Base-by-base conservation (phyloP, 176 grass and related monocot genomes). In the Aegilops bicornis region DNA sequence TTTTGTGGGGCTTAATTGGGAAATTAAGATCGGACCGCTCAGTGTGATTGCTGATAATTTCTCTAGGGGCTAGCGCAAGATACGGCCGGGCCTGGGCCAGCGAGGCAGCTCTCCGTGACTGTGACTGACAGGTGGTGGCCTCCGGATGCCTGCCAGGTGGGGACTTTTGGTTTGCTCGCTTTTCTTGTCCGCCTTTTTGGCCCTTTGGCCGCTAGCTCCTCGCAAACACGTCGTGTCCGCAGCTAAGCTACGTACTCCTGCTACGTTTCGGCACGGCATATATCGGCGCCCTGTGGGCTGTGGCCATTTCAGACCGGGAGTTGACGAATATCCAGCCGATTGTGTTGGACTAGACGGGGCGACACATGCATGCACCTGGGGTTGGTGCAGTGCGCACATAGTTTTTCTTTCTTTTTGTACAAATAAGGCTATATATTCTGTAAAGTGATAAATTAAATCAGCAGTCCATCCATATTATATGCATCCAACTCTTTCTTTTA, bases 301-400 rank as follows among this genome's bases (percentile, higher is more conserved):
- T 64, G 43, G 43, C 64, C 40, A 71, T 85, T 91, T 91, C 89
- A 85, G 50, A 88, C 82, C 59, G 0, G 50, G 50, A 17, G 1
- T 91, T 91, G 86, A 85, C 89, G 81, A 88, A 72, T 22, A 37
- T 84, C 64, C 27, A 40, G 50, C 15, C 25, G 84, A 8, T 22
- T 64, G 63, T 24, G 76, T 69, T 59, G 19, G 19, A 20, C 19
- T 80, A 36, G 47, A 31, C 17, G 13, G 69, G 25, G 10, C 27
- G 39, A 7, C 48, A 36, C 45, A 77, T 81, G 89, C 85, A 88
- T 81, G 85, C 86, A 84, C 77, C 81, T 63, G 29, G 65, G 24
- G 35, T 52, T 84, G 68, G 67, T 83, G 50, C 50, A 5, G 50
- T 19, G 74, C 58, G 50, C 43, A 59, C 22, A 59, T 22, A 59